phyloP scores from a whole-genome alignment of 495 filamentous ascomycete genomes.

The Neurospora sublineolata region DNA sequence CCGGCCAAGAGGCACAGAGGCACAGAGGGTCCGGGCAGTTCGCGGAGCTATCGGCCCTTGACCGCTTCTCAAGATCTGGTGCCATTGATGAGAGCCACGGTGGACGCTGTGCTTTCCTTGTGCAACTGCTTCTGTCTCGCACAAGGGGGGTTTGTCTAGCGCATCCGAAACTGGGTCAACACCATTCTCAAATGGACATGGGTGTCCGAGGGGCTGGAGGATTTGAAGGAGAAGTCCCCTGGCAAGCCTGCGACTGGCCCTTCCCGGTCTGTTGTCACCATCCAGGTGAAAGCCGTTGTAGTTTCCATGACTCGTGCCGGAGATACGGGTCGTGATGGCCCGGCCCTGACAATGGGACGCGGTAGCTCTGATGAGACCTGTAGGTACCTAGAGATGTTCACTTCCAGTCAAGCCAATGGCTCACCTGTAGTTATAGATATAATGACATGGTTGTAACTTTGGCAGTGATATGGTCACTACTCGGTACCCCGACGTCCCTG shows the following conservation, averaged over 20 bases:
- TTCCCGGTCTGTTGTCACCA: background rate
- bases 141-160: background rate
- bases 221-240: background rate
- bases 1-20: background rate
- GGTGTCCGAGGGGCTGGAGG: background rate
- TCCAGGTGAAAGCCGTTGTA: background rate
- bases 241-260: background rate
- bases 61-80: background rate
- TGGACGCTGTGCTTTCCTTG: background rate
- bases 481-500: background rate
- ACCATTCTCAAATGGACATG: background rate
- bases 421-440: background rate
- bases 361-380: background rate
- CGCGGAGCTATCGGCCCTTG: background rate
- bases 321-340: background rate
- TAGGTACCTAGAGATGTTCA: background rate
- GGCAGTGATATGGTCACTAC: background rate
- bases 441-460: background rate
- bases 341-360: background rate
- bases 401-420: background rate
- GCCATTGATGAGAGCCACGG: background rate
- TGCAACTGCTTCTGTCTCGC: background rate
- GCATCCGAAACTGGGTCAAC: background rate
- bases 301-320: background rate
- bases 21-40: background rate